phyloP scores from a whole-genome alignment of 2,329 filamentous ascomycete species.

The Ceratocystis huliohia region DNA sequence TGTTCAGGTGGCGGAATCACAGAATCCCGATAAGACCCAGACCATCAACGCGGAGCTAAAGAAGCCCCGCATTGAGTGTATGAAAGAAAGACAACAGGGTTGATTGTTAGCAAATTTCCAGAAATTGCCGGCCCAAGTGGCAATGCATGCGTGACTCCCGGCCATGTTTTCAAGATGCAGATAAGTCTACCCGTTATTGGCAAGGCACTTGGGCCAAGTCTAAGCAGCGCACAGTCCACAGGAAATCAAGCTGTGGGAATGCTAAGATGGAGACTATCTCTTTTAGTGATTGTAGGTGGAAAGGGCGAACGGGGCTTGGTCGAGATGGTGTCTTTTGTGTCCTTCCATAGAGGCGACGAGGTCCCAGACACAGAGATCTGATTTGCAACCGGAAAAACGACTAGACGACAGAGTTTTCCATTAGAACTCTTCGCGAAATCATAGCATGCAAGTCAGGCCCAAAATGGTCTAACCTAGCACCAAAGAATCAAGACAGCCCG shows the following conservation, averaged over 20 bases:
- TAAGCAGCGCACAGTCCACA: neutral
- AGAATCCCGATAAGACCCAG: neutral
- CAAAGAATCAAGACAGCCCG: neutral
- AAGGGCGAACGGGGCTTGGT: neutral
- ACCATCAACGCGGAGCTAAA: neutral
- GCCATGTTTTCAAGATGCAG: constrained; percentile 3
- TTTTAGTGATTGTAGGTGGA: neutral
- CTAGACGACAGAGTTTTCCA: neutral
- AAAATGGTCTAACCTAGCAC: neutral
- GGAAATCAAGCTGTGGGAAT: neutral
- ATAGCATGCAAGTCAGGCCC: neutral
- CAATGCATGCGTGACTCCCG: neutral
- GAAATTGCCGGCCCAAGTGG: neutral
- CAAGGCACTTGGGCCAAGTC: neutral
- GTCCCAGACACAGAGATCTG: neutral
- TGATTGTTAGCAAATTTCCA: neutral
- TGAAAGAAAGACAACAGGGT: neutral
- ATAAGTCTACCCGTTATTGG: constrained; percentile 9
- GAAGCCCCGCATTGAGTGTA: too few relatives aligned
- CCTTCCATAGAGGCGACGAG: neutral
- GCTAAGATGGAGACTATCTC: neutral
- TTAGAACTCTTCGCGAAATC: neutral
- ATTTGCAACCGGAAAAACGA: neutral
- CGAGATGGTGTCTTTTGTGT: neutral
- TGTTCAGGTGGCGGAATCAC: neutral